A percentile compares a stretch with the other conserved stretches of the same genome.
Evolutionary conservation across 345 rosid species (phyloP).

Genomic region (Euclidium syriacum): DNA sequence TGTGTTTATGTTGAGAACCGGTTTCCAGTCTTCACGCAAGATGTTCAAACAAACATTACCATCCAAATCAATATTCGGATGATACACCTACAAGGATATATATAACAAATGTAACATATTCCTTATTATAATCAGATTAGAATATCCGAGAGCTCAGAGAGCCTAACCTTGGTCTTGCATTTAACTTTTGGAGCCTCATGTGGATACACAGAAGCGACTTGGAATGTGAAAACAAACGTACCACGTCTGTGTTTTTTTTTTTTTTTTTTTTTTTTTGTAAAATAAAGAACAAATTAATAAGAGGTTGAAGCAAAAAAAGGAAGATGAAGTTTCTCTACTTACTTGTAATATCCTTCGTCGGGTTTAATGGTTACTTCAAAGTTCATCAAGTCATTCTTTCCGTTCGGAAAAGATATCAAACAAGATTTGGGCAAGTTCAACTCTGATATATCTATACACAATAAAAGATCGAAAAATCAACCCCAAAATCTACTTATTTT

Average conservation of each 20-base stretch:
- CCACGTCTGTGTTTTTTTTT: conserved; percentile 50
- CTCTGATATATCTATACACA: conserved; percentile 56
- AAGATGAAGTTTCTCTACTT: conserved; percentile 8
- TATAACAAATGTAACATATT: background rate
- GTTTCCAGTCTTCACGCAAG: conserved; percentile 84
- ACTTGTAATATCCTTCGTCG: conserved; percentile 75
- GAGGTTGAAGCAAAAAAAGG: background rate
- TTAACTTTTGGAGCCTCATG: conserved; percentile 91
- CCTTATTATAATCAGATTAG: background rate
- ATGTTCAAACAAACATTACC: conserved; percentile 84
- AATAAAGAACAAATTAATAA: background rate
- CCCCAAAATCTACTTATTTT: background rate
- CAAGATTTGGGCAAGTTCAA: conserved; percentile 64
- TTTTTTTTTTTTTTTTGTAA: no score
- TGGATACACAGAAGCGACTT: conserved; percentile 70
- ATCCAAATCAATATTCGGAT: conserved; percentile 80
- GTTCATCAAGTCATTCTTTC: conserved; percentile 70
- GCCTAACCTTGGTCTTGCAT: conserved; percentile 78
- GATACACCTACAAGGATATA: conserved; percentile 49
- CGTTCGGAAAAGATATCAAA: conserved; percentile 52
- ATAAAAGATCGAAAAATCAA: background rate
- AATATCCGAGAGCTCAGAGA: background rate
- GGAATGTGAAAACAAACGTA: conserved; percentile 66
- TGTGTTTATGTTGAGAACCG: conserved; percentile 76
- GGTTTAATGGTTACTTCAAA: conserved; percentile 68